phyloP scores from a whole-genome alignment of 805 yeast species.

The Wickerhamomyces sydowiorum region DNA sequence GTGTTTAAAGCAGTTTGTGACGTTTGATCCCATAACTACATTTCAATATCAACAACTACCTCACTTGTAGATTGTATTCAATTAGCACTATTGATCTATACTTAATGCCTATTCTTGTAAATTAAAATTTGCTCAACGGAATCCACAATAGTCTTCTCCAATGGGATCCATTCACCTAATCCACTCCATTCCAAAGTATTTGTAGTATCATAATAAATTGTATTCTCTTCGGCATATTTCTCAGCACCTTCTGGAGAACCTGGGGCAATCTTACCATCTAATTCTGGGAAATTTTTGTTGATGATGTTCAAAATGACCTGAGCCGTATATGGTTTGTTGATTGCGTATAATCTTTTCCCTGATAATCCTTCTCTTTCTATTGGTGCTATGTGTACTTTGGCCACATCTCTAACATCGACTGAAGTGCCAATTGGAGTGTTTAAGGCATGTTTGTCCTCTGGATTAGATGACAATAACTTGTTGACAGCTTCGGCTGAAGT shows the following conservation, averaged over 20 bases:
- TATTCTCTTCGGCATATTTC: not conserved
- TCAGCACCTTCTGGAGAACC: not conserved
- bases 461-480: conserved; percentile 23
- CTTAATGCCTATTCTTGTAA: no score
- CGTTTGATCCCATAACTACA: no score
- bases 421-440: conserved; percentile 12
- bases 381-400: conserved; percentile 36
- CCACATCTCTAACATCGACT: conserved; percentile 43
- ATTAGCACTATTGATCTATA: no score
- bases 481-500: conserved; percentile 27
- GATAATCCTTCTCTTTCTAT: conserved; percentile 18
- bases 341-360: conserved; percentile 27
- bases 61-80: no score
- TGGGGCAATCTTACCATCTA: conserved; percentile 35
- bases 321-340: conserved; percentile 16
- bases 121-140: conserved; percentile 25
- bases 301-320: conserved; percentile 20
- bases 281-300: conserved; percentile 33
- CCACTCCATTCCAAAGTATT: not conserved
- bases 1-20: no score
- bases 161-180: conserved; percentile 13
- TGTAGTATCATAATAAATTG: not conserved
- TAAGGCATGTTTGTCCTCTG: conserved; percentile 21
- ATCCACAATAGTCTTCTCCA: conserved; percentile 33
- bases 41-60: no score